A percentile compares a stretch with the other conserved stretches of the same genome.
Evolutionary conservation across 768 basidiomycete genomes (phyloP).

Genomic region (Macrolepiota albuminosa): DNA sequence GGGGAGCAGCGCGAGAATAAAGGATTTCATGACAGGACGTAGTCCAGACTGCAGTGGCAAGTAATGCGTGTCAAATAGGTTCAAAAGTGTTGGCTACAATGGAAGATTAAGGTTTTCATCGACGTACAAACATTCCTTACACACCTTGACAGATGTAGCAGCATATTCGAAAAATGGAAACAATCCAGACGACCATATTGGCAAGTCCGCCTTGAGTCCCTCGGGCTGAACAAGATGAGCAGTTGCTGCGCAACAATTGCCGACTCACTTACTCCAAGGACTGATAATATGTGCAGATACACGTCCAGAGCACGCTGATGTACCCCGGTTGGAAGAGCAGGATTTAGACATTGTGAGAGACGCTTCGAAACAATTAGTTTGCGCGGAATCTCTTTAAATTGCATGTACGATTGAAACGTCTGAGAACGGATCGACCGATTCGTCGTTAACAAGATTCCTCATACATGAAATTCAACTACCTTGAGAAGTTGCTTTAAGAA

Average conservation of each 20-base stretch:
- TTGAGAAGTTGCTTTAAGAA: constrained; percentile 93
- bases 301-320: constrained; percentile 96
- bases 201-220: constrained; percentile 79
- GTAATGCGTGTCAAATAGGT: constrained; percentile 91
- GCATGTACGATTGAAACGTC: constrained; percentile 91
- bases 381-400: constrained; percentile 94
- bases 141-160: constrained; percentile 94
- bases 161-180: constrained; percentile 99
- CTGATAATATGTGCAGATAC: constrained; percentile 83
- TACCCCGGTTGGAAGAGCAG: constrained; percentile 94
- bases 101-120: background rate
- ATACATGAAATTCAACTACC: constrained; percentile 34
- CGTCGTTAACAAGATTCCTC: background rate
- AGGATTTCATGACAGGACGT: constrained; percentile 89
- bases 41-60: constrained; percentile 77
- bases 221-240: constrained; percentile 53
- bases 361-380: constrained; percentile 95
- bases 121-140: constrained; percentile 7
- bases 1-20: constrained; percentile 89
- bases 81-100: constrained; percentile 74
- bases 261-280: constrained; percentile 73
- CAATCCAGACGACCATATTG: constrained; percentile 91
- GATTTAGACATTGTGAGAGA: constrained; percentile 93
- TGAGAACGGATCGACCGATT: constrained; percentile 23
- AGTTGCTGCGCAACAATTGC: background rate